phyloP scores from a whole-genome alignment of 2,329 filamentous ascomycete genomes.

The Aspergillus fructus region DNA sequence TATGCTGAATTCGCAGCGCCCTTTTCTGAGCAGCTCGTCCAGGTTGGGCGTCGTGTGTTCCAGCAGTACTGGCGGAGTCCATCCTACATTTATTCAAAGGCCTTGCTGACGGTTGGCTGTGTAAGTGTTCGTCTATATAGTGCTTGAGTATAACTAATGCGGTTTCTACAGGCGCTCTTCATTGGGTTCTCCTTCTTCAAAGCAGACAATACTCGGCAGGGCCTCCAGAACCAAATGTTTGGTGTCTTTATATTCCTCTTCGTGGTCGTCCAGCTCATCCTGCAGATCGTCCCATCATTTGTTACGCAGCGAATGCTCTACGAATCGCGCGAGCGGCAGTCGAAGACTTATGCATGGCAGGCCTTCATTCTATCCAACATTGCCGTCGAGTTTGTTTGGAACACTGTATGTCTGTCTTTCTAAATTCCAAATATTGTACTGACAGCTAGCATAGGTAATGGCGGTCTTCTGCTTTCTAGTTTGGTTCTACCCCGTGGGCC shows the following conservation, averaged over 20 bases:
- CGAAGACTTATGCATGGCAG: constrained; percentile 82
- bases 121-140: neutral
- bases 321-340: constrained; percentile 79
- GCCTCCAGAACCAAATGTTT: constrained; percentile 82
- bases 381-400: constrained; percentile 78
- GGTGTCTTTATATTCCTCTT: constrained; percentile 77
- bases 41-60: constrained; percentile 72
- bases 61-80: constrained; percentile 89
- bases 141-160: neutral
- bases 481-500: constrained; percentile 57
- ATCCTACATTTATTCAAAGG: constrained; percentile 78
- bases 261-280: constrained; percentile 56
- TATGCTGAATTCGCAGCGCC: constrained; percentile 71
- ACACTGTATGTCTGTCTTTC: constrained; percentile 50
- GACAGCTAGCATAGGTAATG: constrained; percentile 56
- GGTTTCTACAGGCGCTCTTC: constrained; percentile 55
- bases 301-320: constrained; percentile 78
- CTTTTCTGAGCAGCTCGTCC: constrained; percentile 63
- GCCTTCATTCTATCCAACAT: constrained; percentile 82
- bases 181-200: constrained; percentile 80
- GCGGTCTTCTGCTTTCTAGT: constrained; percentile 76
- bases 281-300: constrained; percentile 72
- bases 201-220: constrained; percentile 69
- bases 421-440: neutral
- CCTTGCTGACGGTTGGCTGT: neutral